Base-by-base conservation (phyloP, 2,329 filamentous ascomycete species). In the Colletotrichum brevisporum region DNA sequence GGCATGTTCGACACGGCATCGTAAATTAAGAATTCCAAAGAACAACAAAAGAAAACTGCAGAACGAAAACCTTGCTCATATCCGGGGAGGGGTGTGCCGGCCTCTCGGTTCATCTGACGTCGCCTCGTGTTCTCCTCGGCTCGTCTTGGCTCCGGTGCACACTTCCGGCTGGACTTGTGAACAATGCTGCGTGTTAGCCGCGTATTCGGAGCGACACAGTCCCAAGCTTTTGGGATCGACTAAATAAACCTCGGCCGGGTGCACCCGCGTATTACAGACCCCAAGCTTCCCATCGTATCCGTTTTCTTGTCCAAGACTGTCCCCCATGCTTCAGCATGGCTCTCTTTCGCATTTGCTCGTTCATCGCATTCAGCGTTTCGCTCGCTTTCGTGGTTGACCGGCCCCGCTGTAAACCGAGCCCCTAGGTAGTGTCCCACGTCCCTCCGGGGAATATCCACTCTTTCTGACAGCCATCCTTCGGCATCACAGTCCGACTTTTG, bases 1-100 rank as follows among this genome's bases (percentile, higher is more conserved):
- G 57, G 45, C 24, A 69, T 67, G 26, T 69, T 69, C 21, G 51
- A 69, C 39, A 45, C 26, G 55, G 18, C 55, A 39, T 52, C 50
- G 12, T 57, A 31, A 13, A 47, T 21, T 21, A 43, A 8, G n/a
- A 45, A 4, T 45, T 43, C n/a, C 43, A n/a, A 55, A 31, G 27
- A 36, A 36, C 8, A 36, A 36, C 10, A 12, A 10, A 36, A 36
- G 10, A 8, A 36, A 63, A 53, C 12, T 6, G 5, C 41, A n/a
- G 51, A 56, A 39, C n/a, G 48, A 18, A 52, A 69, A 69, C 12
- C 31, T 18, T 56, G 55, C 55, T 31, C 27, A 69, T 60, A 10
- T 66, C 12, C 6, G 2, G 9, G 48, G 21, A 24, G 52, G 24
- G 26, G 41, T 24, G 31, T 27, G 31, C 27, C 54, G 31, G 31